phyloP scores from a whole-genome alignment of 2,329 filamentous ascomycete species.

The Xylariaceae sp. region DNA sequence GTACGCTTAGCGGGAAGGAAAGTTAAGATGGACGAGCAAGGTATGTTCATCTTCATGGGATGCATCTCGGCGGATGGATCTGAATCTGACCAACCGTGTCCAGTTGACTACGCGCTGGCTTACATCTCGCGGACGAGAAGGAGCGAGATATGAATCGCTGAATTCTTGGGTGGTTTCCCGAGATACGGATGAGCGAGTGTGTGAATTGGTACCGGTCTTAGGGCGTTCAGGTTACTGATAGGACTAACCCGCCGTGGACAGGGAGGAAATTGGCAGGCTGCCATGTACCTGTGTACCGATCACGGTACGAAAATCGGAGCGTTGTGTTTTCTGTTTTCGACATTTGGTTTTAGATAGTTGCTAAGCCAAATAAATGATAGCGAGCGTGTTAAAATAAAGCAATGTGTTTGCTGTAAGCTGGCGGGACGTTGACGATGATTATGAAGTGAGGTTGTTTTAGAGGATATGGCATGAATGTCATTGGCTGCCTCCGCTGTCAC shows the following conservation, averaged over 20 bases:
- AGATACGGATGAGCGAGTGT: slow-evolving; percentile 1
- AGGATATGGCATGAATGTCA: slow-evolving; percentile 8
- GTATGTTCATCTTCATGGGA: slow-evolving; percentile 17
- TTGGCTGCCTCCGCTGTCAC: not conserved
- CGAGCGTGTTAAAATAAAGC: slow-evolving; percentile 7
- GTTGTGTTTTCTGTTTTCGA: not conserved
- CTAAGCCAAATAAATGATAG: not conserved
- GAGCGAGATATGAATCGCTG: slow-evolving; percentile 17
- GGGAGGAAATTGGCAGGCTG: slow-evolving; percentile 5
- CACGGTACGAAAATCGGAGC: not conserved
- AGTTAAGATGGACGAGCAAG: slow-evolving; percentile 28
- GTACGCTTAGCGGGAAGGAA: slow-evolving; percentile 13
- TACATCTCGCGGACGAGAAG: slow-evolving; percentile 23
- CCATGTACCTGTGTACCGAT: slow-evolving; percentile 1
- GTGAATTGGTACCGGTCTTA: slow-evolving; percentile 6
- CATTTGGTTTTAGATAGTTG: slow-evolving; percentile 1
- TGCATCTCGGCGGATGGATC: not conserved
- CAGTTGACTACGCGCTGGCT: slow-evolving; percentile 25
- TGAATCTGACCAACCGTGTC: slow-evolving; percentile 17
- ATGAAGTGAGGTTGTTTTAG: slow-evolving; percentile 14
- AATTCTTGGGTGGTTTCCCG: slow-evolving; percentile 9
- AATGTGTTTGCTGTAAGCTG: not conserved
- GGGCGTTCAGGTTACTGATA: slow-evolving; percentile 16
- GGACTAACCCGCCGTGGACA: slow-evolving; percentile 1
- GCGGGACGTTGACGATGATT: not conserved